Evolutionary conservation across 495 filamentous ascomycete species (phyloP), one percentile per base, ranked within the genome.

Genomic region (Hypomontagnella submonticulosa): DNA sequence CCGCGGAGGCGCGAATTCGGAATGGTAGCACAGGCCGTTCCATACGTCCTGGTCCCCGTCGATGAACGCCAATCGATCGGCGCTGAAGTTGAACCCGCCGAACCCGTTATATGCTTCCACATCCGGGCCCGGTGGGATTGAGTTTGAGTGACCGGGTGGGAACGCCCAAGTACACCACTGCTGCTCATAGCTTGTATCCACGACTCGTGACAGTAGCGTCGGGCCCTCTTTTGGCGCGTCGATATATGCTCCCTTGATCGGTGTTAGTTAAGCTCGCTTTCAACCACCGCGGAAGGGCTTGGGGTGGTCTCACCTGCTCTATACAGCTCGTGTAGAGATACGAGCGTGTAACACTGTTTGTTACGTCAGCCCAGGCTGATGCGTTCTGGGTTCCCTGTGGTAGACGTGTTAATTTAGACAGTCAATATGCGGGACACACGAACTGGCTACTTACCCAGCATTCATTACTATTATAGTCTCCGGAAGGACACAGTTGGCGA

Each of bases 131-230:
- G 71, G 13, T 1, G 81, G 79, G 23, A 84, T 77, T 20, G 65
- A 37, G 61, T 79, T 82, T 67, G 76, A 75, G n/a, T 69, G 44
- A 6, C 81, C 81, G 2, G 67, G 27, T 3, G 79, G 73, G 56
- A 83, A 83, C 6, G 79, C 77, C 81, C 81, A 84, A 32, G 57
- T 73, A 55, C 81, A 84, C 81, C 81, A 84, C 62, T 83, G 77
- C 65, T 81, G 80, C 61, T 81, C 82, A 59, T 84, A 84, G 33
- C 75, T 70, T 6, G 75, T 76, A 49, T 82, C 74, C 5, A 84
- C 47, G 0, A 79, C 76, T 4, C 76, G 68, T 13, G 77, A 81
- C 12, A 84, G 67, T 1, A 84, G 57, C 18, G 74, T 69, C 3
- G 77, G 78, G 1, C 78, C 77, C 20, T 72, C 57, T 42, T 71